These are phyloP conservation scores for Pouteria campechiana DNA, from an alignment of 179 eudicot genomes.

Conservation along the genomic window DNA sequence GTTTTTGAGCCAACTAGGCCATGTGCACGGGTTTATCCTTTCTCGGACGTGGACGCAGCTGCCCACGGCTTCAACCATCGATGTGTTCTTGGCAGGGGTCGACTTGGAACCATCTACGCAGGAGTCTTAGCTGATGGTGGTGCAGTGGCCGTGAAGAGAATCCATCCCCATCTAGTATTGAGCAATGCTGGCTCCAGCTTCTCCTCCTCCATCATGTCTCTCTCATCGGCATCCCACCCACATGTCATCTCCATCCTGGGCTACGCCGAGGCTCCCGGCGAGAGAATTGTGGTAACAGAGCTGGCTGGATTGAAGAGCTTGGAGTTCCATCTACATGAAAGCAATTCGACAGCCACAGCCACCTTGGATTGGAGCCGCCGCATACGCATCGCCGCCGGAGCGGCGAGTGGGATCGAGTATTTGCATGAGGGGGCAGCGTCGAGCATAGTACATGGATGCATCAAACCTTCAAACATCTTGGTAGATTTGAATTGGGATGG, in stretches of 20 bases:
- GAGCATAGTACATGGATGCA: slow-evolving; percentile 67
- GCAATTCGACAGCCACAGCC: slow-evolving; percentile 24
- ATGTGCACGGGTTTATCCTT: slow-evolving; percentile 21
- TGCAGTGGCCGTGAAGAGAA: slow-evolving; percentile 50
- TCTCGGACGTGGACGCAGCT: slow-evolving; percentile 51
- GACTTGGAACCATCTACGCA: slow-evolving; percentile 64
- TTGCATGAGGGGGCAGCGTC: slow-evolving; percentile 66
- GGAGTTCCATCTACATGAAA: slow-evolving; percentile 52
- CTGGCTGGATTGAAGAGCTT: slow-evolving; percentile 51
- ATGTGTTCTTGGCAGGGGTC: slow-evolving; percentile 55
- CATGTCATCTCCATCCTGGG: slow-evolving; percentile 60
- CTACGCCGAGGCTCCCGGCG: slow-evolving; percentile 80
- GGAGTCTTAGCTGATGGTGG: slow-evolving; percentile 45
- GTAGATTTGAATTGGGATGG: slow-evolving; percentile 53
- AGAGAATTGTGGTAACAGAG: slow-evolving; percentile 64
- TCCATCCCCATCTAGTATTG: slow-evolving; percentile 59
- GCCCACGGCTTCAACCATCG: slow-evolving; percentile 63
- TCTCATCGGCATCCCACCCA: slow-evolving; percentile 59
- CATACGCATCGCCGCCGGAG: slow-evolving; percentile 45
- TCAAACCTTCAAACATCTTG: slow-evolving; percentile 71
- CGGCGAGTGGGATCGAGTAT: slow-evolving; percentile 76
- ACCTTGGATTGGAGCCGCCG: slow-evolving; percentile 57
- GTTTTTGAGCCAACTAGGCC: slow-evolving; percentile 15
- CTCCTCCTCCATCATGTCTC: slow-evolving; percentile 39
- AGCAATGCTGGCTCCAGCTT: slow-evolving; percentile 55